These are phyloP conservation scores for Pseudohalonectria lignicola DNA, from an alignment of 2,329 filamentous ascomycete species.

Conservation along the genomic window DNA sequence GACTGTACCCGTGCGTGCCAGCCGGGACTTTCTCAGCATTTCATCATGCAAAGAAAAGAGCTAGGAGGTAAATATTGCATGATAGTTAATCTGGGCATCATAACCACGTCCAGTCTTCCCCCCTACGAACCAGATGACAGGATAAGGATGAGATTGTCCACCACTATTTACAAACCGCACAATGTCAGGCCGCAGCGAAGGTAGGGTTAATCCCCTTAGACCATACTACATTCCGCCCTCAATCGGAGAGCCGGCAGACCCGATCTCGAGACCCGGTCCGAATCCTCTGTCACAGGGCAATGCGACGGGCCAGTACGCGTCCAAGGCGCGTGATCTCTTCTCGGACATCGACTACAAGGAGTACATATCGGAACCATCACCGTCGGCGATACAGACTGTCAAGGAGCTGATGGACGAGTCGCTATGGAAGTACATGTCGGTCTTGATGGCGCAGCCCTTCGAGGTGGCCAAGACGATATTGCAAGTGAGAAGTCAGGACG, in stretches of 20 bases:
- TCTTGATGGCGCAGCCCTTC: conserved; percentile 87
- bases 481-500: conserved; percentile 58
- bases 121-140: too few relatives aligned
- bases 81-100: too few relatives aligned
- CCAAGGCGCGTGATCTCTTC: conserved; percentile 72
- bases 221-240: conserved; percentile 58
- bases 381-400: conserved; percentile 61
- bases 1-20: background rate
- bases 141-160: too few relatives aligned
- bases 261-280: conserved; percentile 24
- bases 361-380: conserved; percentile 67
- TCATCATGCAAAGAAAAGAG: background rate
- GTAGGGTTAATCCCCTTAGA: conserved; percentile 48
- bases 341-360: conserved; percentile 87
- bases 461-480: conserved; percentile 92
- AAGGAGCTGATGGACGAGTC: conserved; percentile 74
- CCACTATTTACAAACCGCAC: conserved; percentile 14
- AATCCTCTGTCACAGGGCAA: conserved; percentile 34
- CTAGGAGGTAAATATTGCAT: too few relatives aligned
- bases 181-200: conserved; percentile 34
- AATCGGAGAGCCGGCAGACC: conserved; percentile 33
- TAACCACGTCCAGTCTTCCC: too few relatives aligned
- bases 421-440: conserved; percentile 82
- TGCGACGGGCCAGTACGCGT: conserved; percentile 34
- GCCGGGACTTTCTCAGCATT: background rate